phyloP scores from a whole-genome alignment of 257 asterid species.

The Eucommia ulmoides region DNA sequence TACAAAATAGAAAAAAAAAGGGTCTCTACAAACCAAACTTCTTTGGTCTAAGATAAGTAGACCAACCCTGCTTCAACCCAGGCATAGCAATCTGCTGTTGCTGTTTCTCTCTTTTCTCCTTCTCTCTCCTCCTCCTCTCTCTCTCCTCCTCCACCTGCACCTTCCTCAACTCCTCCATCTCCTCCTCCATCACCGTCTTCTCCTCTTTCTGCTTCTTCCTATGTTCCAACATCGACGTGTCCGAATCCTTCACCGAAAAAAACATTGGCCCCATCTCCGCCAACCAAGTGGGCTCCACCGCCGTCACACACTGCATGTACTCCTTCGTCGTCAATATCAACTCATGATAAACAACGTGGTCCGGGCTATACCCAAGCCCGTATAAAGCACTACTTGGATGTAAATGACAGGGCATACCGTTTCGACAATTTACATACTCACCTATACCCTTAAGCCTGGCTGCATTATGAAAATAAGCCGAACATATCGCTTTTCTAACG shows the following conservation, averaged over 20 bases:
- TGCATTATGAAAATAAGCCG: slow-evolving; percentile 85
- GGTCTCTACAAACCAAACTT: slow-evolving; percentile 52
- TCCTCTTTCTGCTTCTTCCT: slow-evolving; percentile 84
- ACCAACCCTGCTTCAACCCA: slow-evolving; percentile 59
- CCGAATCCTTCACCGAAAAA: slow-evolving; percentile 85
- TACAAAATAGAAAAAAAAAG: background rate
- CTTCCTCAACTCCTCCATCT: slow-evolving; percentile 76
- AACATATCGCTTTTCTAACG: slow-evolving; percentile 81
- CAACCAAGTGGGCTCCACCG: slow-evolving; percentile 94
- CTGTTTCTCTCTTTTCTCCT: slow-evolving; percentile 48
- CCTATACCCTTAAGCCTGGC: slow-evolving; percentile 79
- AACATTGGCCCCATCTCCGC: slow-evolving; percentile 98
- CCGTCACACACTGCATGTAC: slow-evolving; percentile 86
- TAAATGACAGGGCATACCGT: slow-evolving; percentile 91
- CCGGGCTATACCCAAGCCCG: slow-evolving; percentile 89
- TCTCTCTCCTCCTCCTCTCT: slow-evolving; percentile 43
- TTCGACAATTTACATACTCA: slow-evolving; percentile 80
- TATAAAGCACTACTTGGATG: slow-evolving; percentile 91
- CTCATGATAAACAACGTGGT: slow-evolving; percentile 88
- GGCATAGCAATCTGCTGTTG: slow-evolving; percentile 66
- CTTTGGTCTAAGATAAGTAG: slow-evolving; percentile 73
- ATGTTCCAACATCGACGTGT: slow-evolving; percentile 75
- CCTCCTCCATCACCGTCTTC: slow-evolving; percentile 92
- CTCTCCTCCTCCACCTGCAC: slow-evolving; percentile 43
- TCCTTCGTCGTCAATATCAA: slow-evolving; percentile 71